phyloP scores from a whole-genome alignment of 768 basidiomycete species.

The Mycena leptocephala region DNA sequence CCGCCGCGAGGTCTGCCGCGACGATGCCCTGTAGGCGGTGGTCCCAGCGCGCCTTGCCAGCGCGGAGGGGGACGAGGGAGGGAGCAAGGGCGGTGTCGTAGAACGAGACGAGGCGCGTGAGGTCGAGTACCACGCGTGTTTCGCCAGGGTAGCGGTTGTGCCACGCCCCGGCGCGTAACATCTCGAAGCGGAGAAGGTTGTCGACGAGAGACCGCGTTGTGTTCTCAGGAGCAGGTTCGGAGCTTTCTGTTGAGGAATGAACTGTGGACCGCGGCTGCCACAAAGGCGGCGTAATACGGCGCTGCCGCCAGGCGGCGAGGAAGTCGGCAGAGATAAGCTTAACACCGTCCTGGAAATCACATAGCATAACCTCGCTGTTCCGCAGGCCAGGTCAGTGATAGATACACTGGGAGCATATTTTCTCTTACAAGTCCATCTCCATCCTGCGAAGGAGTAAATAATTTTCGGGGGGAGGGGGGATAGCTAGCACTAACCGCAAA shows the following conservation, averaged over 20 bases:
- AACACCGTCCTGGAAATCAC: slow-evolving; percentile 43
- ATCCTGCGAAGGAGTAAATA: too few species aligned
- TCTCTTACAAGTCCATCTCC: too few species aligned
- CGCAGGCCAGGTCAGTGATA: background rate
- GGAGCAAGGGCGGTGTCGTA: slow-evolving; percentile 50
- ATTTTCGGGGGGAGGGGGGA: too few species aligned
- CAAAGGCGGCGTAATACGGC: background rate
- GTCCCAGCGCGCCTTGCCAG: slow-evolving; percentile 40
- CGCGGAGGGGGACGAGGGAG: slow-evolving; percentile 40
- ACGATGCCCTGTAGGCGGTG: slow-evolving; percentile 48
- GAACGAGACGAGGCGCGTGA: slow-evolving; percentile 31
- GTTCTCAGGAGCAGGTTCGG: too few species aligned
- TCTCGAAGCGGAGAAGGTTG: too few species aligned
- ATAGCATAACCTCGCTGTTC: background rate
- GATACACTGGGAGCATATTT: too few species aligned
- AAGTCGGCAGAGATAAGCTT: slow-evolving; percentile 40
- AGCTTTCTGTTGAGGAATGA: too few species aligned
- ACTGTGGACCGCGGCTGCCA: too few species aligned
- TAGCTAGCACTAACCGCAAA: background rate
- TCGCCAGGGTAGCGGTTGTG: too few species aligned
- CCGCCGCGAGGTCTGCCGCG: slow-evolving; percentile 34
- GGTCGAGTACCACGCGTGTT: too few species aligned
- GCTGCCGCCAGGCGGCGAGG: slow-evolving; percentile 13
- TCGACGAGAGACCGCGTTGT: too few species aligned
- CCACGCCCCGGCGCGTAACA: too few species aligned